Conservation (phyloP, 441 rosid species). For the Adansonia madagascariensis region DNA sequence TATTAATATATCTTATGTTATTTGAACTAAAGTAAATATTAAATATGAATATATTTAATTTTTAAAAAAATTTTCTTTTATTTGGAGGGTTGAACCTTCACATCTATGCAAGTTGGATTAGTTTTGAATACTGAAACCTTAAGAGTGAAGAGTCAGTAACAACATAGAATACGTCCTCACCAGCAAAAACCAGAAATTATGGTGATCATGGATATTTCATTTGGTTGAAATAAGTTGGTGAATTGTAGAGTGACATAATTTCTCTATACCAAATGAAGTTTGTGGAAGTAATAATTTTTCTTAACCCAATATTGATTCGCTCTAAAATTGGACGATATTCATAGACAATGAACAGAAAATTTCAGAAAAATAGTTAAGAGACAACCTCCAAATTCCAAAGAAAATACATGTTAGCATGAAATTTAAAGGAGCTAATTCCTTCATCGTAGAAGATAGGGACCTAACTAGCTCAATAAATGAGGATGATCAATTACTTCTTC, state of each 20-base stretch:
- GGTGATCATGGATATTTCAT: background rate
- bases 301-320: background rate
- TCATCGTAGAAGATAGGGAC: background rate
- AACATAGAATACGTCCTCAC: background rate
- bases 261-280: background rate
- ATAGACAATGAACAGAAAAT: background rate
- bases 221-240: background rate
- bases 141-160: background rate
- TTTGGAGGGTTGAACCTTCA: background rate
- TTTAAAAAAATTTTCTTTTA: background rate
- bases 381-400: background rate
- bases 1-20: no score
- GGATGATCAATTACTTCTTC: background rate
- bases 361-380: background rate
- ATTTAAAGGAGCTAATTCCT: background rate
- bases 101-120: no score
- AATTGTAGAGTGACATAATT: background rate
- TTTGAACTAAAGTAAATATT: no score
- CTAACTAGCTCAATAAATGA: background rate
- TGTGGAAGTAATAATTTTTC: background rate
- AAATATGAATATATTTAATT: no score
- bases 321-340: background rate
- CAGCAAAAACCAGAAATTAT: background rate
- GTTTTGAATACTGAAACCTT: background rate
- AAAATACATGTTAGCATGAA: constrained; percentile 3